Conservation (phyloP, 2,329 filamentous ascomycete genomes). For the Ascochyta lentis region DNA sequence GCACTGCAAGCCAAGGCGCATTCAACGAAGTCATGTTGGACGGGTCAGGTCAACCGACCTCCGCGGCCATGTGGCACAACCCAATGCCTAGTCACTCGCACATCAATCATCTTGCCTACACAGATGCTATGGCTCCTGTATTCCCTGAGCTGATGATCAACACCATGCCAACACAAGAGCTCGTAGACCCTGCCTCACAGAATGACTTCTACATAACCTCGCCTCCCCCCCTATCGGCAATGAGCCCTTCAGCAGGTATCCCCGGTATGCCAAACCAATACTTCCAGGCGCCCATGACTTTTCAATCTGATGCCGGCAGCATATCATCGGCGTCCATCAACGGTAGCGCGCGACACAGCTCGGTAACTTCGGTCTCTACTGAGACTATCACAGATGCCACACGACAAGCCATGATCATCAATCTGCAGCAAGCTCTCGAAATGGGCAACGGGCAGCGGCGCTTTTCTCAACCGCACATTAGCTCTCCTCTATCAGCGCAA, state of each 20-base stretch:
- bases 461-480: constrained; percentile 65
- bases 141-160: constrained; percentile 73
- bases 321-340: constrained; percentile 72
- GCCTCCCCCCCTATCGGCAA: constrained; percentile 75
- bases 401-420: constrained; percentile 67
- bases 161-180: constrained; percentile 78
- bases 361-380: constrained; percentile 65
- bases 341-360: constrained; percentile 68
- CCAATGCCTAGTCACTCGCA: constrained; percentile 70
- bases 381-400: constrained; percentile 72
- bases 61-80: constrained; percentile 49
- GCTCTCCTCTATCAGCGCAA: constrained; percentile 57
- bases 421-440: constrained; percentile 65
- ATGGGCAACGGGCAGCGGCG: constrained; percentile 61
- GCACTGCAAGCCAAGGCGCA: constrained; percentile 89
- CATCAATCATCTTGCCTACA: constrained; percentile 70
- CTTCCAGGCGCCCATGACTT: constrained; percentile 70
- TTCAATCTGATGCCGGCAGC: constrained; percentile 70
- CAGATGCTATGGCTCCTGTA: constrained; percentile 74
- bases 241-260: constrained; percentile 73
- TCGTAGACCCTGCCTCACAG: constrained; percentile 72
- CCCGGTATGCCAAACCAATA: constrained; percentile 67
- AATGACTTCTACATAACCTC: constrained; percentile 79
- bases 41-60: constrained; percentile 58
- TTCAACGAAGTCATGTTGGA: constrained; percentile 93